Base-by-base conservation (phyloP, 129 eudicot species). In the Solidago caesia region DNA sequence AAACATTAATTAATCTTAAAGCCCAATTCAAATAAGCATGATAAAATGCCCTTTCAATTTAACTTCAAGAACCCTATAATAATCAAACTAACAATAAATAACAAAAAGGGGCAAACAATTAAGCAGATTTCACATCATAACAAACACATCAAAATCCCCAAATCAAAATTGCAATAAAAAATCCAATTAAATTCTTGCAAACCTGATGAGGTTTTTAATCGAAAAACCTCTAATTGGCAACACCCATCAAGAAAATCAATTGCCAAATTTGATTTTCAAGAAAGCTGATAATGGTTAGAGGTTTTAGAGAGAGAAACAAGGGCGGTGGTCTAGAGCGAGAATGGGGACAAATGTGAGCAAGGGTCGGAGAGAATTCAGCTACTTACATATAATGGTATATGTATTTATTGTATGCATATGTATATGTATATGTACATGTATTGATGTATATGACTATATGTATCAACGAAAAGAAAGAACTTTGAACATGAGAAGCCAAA, bases 331-430 rank as follows among this genome's bases (percentile, higher is more conserved):
- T 66, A 67, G 66, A 80, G 66, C 11, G 84, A 65, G 73, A 75
- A 82, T 13, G 56, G 78, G 56, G 79, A 71, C 79, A 83, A 72
- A 81, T 75, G 70, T 65, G 86, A 83, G 85, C 74, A 89, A 83
- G 87, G 83, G 82, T 83, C 78, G 89, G 89, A 87, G 90, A 83
- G 87, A 87, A 85, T 87, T 87, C 85, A 89, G 91, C 79, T 80
- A 53, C 74, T 71, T 68, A 21, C 39, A 33, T 33, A 33, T 33
- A 1, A 33, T 33, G 2, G 39, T 33, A 33, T 33, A 33, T 2
- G 39, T 33, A 33, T 33, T 33, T 29, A 29, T 29, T 29, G 39
- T 29, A 29, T 46, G 10, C 5, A 46, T 46, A 46, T 9, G 3
- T 4, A 15, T 56, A 10, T 14, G n/a, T 12, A 49, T 49, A 10